Evolutionary conservation across 208 protist genomes (phyloP).

Genomic region (Leishmania braziliensis): DNA sequence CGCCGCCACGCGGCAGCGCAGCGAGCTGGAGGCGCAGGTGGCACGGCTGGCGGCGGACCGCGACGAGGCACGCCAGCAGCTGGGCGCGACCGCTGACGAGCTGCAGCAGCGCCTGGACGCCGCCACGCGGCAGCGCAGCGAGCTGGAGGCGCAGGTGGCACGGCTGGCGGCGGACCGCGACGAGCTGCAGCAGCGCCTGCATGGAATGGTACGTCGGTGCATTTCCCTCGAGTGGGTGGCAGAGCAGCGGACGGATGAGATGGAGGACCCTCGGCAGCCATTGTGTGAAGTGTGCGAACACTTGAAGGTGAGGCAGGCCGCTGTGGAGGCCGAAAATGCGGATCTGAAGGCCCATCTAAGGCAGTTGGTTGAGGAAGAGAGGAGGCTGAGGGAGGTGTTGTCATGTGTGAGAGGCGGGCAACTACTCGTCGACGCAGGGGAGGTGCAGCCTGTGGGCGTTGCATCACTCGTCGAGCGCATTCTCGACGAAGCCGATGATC

Average conservation of each 20-base stretch:
- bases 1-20: too few species aligned
- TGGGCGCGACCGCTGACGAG: too few species aligned
- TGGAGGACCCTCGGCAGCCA: not conserved
- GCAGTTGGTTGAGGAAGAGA: not conserved
- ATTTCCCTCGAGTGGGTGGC: not conserved
- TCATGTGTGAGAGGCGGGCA: not conserved
- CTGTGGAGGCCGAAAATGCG: too few species aligned
- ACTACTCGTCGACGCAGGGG: not conserved
- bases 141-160: too few species aligned
- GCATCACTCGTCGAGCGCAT: not conserved
- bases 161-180: constrained; percentile 30
- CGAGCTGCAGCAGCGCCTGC: not conserved
- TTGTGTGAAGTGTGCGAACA: not conserved
- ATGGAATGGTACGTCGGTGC: not conserved
- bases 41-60: too few species aligned
- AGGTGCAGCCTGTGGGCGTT: not conserved
- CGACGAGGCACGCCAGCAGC: too few species aligned
- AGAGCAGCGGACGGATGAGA: not conserved
- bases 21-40: too few species aligned
- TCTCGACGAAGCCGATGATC: too few species aligned
- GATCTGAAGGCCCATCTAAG: too few species aligned
- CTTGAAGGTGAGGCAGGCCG: too few species aligned
- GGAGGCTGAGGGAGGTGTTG: not conserved
- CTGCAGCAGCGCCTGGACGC: too few species aligned
- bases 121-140: too few species aligned